Evolutionary conservation across 148 eudicot species (phyloP).

Genomic region (Rhododendron kiyosumense): DNA sequence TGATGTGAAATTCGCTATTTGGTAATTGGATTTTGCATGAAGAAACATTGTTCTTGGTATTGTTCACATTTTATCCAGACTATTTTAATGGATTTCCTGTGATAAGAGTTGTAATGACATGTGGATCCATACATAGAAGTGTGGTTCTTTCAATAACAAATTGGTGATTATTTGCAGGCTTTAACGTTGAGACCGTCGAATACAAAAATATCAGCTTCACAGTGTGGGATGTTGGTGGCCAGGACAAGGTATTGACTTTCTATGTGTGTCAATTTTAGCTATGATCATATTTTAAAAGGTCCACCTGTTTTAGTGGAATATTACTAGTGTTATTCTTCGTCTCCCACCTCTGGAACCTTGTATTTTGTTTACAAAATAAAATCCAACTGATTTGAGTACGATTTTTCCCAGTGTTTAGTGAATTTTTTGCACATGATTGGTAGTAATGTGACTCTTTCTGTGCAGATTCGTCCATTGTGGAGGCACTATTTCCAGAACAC

Average conservation of each 20-base stretch:
- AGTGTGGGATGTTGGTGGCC: conserved; percentile 79
- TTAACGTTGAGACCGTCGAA: conserved; percentile 65
- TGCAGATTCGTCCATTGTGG: conserved; percentile 88
- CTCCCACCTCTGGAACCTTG: not conserved
- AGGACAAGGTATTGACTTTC: conserved; percentile 48
- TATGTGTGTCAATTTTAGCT: not conserved
- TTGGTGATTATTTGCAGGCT: conserved; percentile 31
- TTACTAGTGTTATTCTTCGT: not conserved
- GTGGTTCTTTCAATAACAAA: not conserved
- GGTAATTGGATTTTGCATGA: not conserved
- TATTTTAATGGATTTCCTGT: not conserved
- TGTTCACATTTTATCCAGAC: not conserved
- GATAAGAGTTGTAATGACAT: not conserved
- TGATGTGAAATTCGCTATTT: not conserved
- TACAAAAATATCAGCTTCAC: conserved; percentile 79
- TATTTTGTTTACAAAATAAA: not conserved
- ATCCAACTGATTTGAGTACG: not conserved
- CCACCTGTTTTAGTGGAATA: not conserved
- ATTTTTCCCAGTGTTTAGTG: not conserved
- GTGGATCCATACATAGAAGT: not conserved
- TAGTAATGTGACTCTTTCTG: not conserved
- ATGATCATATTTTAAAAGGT: not conserved
- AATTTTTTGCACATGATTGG: not conserved
- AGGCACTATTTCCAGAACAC: conserved; percentile 87
- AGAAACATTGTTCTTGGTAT: not conserved